Conservation (phyloP, 2,329 filamentous ascomycete genomes). For the Fonsecaea multimorphosa region DNA sequence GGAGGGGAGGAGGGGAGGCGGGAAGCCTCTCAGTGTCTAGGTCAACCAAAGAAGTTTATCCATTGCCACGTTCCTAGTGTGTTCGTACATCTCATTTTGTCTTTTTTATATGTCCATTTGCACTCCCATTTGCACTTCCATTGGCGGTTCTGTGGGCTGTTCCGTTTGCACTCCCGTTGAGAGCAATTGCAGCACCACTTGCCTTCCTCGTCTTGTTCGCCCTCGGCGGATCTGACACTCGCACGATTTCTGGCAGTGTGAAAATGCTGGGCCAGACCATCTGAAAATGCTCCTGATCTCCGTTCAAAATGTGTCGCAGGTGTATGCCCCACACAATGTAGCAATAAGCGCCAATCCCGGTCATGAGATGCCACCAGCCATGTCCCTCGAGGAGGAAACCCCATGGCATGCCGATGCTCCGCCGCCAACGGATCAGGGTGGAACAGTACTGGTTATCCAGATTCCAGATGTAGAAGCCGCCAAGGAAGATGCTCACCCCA, state of each 20-base stretch:
- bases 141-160: neutral
- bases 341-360: slow-evolving; percentile 80
- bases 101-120: slow-evolving; percentile 14
- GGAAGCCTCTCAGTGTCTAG: neutral
- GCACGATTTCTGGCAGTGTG: slow-evolving; percentile 61
- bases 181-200: slow-evolving; percentile 2
- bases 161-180: slow-evolving; percentile 5
- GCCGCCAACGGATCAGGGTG: slow-evolving; percentile 68
- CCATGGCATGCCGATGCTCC: slow-evolving; percentile 76
- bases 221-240: slow-evolving; percentile 29
- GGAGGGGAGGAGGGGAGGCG: neutral
- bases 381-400: slow-evolving; percentile 75
- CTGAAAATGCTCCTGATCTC: slow-evolving; percentile 72
- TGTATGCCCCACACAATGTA: slow-evolving; percentile 86
- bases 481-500: slow-evolving; percentile 73
- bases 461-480: slow-evolving; percentile 78
- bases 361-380: slow-evolving; percentile 81
- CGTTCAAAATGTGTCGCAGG: slow-evolving; percentile 77
- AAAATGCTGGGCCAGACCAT: slow-evolving; percentile 71
- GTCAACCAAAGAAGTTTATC: neutral
- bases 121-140: slow-evolving; percentile 3
- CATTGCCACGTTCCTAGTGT: neutral
- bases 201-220: neutral
- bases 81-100: slow-evolving; percentile 5
- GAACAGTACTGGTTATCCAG: slow-evolving; percentile 79